A percentile compares a stretch with the other conserved stretches of the same genome.
Conservation (phyloP, 2,329 filamentous ascomycete species). For the Fusarium agapanthi region DNA sequence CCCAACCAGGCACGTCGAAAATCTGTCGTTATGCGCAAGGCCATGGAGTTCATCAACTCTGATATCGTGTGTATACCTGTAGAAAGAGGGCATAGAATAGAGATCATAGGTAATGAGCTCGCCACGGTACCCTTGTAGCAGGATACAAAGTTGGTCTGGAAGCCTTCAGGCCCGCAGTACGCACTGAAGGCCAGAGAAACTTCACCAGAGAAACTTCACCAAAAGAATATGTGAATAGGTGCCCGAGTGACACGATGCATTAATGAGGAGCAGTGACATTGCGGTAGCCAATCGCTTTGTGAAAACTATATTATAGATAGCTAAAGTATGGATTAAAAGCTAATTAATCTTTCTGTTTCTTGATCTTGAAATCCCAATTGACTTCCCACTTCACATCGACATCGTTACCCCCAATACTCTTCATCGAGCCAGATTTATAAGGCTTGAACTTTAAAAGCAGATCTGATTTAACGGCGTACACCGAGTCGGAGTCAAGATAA, state of each 20-base stretch:
- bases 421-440: rapidly evolving
- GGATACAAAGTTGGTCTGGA: background rate
- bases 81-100: background rate
- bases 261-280: rapidly evolving
- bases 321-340: rapidly evolving
- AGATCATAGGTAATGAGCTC: background rate
- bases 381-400: background rate
- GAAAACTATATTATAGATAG: background rate
- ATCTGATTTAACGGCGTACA: background rate
- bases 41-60: background rate
- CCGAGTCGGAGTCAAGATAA: background rate
- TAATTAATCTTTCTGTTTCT: rapidly evolving
- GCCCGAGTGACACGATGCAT: background rate
- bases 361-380: background rate
- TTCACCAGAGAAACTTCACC: background rate
- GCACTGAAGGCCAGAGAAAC: background rate
- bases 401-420: rapidly evolving
- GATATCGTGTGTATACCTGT: background rate
- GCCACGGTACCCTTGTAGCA: background rate
- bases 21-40: background rate
- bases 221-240: background rate
- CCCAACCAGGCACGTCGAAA: background rate
- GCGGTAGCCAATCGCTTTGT: background rate
- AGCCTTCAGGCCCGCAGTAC: background rate
- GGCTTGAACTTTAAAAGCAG: rapidly evolving